Conservation (phyloP, 2,329 filamentous ascomycete species). For the Fusarium vanettenii region DNA sequence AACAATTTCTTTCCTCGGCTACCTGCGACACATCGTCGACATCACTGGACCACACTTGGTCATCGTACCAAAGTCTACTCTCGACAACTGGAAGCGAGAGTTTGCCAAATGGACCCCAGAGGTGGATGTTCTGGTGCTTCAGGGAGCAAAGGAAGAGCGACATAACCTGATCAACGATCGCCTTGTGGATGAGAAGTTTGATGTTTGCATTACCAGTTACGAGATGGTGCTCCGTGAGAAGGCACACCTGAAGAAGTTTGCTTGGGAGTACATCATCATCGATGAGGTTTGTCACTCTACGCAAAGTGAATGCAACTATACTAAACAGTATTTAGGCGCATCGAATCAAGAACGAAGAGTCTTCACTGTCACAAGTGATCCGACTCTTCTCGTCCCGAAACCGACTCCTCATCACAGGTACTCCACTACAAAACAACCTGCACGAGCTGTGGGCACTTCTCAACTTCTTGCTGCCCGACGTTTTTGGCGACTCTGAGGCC, state of each 20-base stretch:
- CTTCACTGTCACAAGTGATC: conserved; percentile 95
- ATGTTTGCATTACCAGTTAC: conserved; percentile 98
- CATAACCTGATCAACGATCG: conserved; percentile 88
- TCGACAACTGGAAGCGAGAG: conserved; percentile 98
- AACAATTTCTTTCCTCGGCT: conserved; percentile 96
- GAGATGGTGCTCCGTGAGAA: conserved; percentile 99
- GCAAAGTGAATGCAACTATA: background rate
- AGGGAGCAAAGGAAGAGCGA: conserved; percentile 95
- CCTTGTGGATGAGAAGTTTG: conserved; percentile 93
- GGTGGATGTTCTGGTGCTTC: conserved; percentile 91
- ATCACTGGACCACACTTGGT: conserved; percentile 93
- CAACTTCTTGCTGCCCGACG: conserved; percentile 97
- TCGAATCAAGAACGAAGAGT: conserved; percentile 99
- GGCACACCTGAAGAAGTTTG: conserved; percentile 93
- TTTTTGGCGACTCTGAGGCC: conserved; percentile 95
- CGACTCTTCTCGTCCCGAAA: conserved; percentile 96
- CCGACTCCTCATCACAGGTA: conserved; percentile 94
- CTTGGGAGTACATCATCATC: conserved; percentile 99
- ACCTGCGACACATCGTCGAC: conserved; percentile 88
- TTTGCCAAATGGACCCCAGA: conserved; percentile 96
- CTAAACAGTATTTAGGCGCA: conserved; percentile 67
- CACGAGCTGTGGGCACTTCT: conserved; percentile 98
- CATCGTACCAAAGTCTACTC: conserved; percentile 93
- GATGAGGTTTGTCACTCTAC: conserved; percentile 70
- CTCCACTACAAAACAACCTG: conserved; percentile 95